phyloP scores from a whole-genome alignment of 805 yeast genomes.

The Cyberlindnera euphorbiiphila region DNA sequence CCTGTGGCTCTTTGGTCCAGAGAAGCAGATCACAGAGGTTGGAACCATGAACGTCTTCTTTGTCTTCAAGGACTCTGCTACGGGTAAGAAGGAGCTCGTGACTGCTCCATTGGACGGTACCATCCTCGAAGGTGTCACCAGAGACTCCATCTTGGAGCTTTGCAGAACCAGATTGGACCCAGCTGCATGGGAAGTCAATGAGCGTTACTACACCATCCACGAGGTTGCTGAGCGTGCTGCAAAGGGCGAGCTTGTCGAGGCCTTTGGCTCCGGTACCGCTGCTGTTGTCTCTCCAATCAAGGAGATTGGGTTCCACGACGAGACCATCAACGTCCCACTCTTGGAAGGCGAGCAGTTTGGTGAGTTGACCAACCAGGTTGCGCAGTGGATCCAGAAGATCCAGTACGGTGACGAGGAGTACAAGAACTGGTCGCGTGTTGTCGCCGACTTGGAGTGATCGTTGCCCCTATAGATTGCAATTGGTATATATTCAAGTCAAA shows the following conservation, averaged over 20 bases:
- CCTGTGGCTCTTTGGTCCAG: conserved; percentile 93
- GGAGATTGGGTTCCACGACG: conserved; percentile 76
- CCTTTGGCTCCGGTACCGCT: conserved; percentile 97
- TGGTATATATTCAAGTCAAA: too few relatives aligned
- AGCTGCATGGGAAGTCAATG: conserved; percentile 76
- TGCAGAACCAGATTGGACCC: conserved; percentile 73
- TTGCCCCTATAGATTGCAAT: not conserved
- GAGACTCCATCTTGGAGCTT: conserved; percentile 79
- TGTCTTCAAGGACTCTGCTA: conserved; percentile 67
- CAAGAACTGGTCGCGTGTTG: conserved; percentile 45
- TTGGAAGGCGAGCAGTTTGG: conserved; percentile 78
- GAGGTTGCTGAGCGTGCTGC: conserved; percentile 77
- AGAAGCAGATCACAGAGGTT: conserved; percentile 85
- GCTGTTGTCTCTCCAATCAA: conserved; percentile 94
- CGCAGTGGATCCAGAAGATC: conserved; percentile 81
- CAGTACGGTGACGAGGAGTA: conserved; percentile 84
- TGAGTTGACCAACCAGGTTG: conserved; percentile 69
- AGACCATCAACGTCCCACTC: conserved; percentile 73
- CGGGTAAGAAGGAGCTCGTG: conserved; percentile 86
- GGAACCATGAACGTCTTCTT: conserved; percentile 97
- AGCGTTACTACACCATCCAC: conserved; percentile 75
- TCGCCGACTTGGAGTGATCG: conserved; percentile 25
- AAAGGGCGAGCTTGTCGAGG: conserved; percentile 85
- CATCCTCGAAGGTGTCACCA: conserved; percentile 92
- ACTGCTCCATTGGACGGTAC: conserved; percentile 98